Evolutionary conservation across 768 basidiomycete genomes (phyloP).

Genomic region (Russula ochroleuca): DNA sequence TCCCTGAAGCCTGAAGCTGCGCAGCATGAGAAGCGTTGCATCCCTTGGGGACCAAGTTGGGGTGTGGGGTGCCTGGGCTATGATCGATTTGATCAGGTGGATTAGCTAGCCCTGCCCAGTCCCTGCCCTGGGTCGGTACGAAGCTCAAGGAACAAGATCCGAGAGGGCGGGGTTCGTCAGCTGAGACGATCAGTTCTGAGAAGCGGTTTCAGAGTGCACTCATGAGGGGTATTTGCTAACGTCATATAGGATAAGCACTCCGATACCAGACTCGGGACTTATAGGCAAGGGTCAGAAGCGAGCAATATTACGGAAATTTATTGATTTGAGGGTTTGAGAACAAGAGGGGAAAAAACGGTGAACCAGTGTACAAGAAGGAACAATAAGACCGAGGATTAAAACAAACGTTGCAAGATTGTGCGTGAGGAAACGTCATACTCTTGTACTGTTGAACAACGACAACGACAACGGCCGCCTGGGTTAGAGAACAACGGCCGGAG

Average conservation of each 20-base stretch:
- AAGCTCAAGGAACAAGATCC: background rate
- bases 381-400: conserved; percentile 13
- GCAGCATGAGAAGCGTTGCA: no score
- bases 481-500: background rate
- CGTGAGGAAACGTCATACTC: conserved; percentile 7
- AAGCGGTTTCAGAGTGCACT: background rate
- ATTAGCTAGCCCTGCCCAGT: background rate
- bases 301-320: background rate
- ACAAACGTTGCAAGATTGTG: background rate
- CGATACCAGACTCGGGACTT: background rate
- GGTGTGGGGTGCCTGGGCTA: no score
- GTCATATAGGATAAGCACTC: background rate
- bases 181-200: background rate
- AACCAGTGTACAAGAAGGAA: conserved; percentile 7
- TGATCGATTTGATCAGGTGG: no score
- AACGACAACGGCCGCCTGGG: background rate
- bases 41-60: no score
- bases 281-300: background rate
- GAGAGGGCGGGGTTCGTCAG: background rate
- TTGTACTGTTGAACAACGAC: conserved; percentile 6
- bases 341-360: background rate
- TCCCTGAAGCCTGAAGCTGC: no score
- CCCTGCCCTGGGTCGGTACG: background rate
- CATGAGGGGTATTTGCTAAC: background rate
- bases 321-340: background rate